phyloP scores from a whole-genome alignment of 2,329 filamentous ascomycete genomes.

The Colletotrichum sp. region DNA sequence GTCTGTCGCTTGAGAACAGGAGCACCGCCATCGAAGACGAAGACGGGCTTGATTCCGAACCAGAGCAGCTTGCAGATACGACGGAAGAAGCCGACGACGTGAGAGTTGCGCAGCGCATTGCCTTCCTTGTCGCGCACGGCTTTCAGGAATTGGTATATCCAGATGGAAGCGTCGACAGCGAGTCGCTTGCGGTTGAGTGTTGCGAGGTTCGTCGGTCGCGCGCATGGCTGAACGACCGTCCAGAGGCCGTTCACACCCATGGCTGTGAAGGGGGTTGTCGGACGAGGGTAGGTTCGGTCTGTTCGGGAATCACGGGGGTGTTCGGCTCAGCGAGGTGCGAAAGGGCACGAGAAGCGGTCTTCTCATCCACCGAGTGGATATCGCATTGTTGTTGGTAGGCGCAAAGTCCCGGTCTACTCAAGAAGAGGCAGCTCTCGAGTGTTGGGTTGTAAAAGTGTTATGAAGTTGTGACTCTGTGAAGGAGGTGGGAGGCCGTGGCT shows the following conservation, averaged over 20 bases:
- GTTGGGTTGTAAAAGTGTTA: neutral
- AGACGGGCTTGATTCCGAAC: slow-evolving; percentile 95
- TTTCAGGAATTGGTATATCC: slow-evolving; percentile 99
- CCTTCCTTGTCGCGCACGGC: slow-evolving; percentile 98
- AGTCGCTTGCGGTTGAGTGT: slow-evolving; percentile 96
- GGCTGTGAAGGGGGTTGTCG: slow-evolving; percentile 23
- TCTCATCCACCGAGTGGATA: slow-evolving; percentile 8
- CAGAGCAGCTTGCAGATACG: slow-evolving; percentile 97
- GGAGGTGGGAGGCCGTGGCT: neutral
- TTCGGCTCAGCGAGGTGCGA: neutral
- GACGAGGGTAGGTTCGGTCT: neutral
- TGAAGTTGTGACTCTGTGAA: slow-evolving; percentile 5
- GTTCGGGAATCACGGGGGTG: slow-evolving; percentile 9
- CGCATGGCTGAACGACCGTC: slow-evolving; percentile 94
- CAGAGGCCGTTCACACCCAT: slow-evolving; percentile 99
- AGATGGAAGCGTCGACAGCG: slow-evolving; percentile 97
- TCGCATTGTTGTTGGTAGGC: slow-evolving; percentile 5
- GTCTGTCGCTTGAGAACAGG: slow-evolving; percentile 91
- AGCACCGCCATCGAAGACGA: slow-evolving; percentile 97
- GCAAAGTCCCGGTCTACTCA: neutral
- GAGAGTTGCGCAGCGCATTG: slow-evolving; percentile 93
- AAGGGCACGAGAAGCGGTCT: slow-evolving; percentile 15
- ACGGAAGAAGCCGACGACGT: slow-evolving; percentile 97
- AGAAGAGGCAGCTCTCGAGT: neutral
- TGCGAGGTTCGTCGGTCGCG: slow-evolving; percentile 93